Base-by-base conservation (phyloP, 2,329 filamentous ascomycete species). In the Aspergillus tamarii region DNA sequence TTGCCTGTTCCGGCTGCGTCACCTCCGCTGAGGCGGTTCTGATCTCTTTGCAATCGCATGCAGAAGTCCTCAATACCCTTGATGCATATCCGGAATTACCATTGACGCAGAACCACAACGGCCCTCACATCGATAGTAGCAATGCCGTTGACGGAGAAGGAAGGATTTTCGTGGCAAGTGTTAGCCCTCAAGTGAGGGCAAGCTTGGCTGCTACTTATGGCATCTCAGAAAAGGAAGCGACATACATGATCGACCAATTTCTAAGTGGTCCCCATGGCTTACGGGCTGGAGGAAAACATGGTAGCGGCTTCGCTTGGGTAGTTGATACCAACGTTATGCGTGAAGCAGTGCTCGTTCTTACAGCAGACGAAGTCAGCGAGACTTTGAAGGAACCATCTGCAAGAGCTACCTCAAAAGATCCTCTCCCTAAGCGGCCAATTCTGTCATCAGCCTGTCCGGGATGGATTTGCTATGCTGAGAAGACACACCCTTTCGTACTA, bases 381-480 rank as follows among this genome's bases (percentile, higher is more conserved):
- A 77, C 76, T 59, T 72, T 76, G 61, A 59, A 55, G 19, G 61
- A 69, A 12, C 53, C 66, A 10, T 21, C 65, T 58, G 30, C 53
- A n/a, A 45, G 65, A 21, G 60, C 65, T 16, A 61, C 64, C 55
- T 34, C 28, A 30, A 32, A 52, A 23, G 34, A 28, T 39, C 16
- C 56, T 41, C 61, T 69, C 43, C 77, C 80, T 2, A 79, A 79
- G 59, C 75, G 73, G 28, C 82, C 81, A 26, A 76, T 84, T 30
- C 84, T 99, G 50, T 93, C 94, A 10, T 94, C 94, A 4, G 93
- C 93, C 23, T 99, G 95, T 77, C 95, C 95, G 0, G 95, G 95
- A 9, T 99, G 96, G 94, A 94, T 99, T 61, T 99, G 95, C 80
- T 99, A 99, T 74, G 94, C 94, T 30, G 95, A 99, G 78, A 98